Evolutionary conservation across 352 stramenopile genomes (phyloP).

Genomic region (Phytophthora kernoviae): DNA sequence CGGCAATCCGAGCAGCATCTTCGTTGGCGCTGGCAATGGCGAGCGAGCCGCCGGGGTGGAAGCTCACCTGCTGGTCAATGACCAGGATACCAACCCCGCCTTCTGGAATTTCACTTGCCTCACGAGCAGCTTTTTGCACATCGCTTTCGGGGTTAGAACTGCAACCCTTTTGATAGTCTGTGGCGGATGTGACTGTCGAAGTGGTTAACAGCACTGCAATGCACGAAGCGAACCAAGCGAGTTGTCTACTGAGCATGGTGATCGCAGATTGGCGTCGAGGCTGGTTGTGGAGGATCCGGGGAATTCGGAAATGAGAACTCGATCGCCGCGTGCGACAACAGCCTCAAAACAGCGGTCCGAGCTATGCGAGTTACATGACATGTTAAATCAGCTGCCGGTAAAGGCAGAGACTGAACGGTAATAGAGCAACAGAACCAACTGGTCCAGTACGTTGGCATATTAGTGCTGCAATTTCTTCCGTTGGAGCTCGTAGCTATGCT

Average conservation of each 20-base stretch:
- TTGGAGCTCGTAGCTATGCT: too few relatives aligned
- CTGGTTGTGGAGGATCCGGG: background rate
- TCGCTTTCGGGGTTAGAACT: slow-evolving; percentile 10
- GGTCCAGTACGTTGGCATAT: too few relatives aligned
- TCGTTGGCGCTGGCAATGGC: slow-evolving; percentile 89
- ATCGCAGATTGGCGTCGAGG: background rate
- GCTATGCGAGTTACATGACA: too few relatives aligned
- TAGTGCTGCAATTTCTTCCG: too few relatives aligned
- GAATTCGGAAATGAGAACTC: slow-evolving; percentile 16
- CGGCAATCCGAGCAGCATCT: slow-evolving; percentile 88
- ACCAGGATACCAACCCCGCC: slow-evolving; percentile 81
- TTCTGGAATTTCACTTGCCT: slow-evolving; percentile 32
- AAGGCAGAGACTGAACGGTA: too few relatives aligned
- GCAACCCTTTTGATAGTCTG: slow-evolving; percentile 18
- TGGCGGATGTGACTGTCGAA: slow-evolving; percentile 4
- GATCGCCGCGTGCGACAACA: too few relatives aligned
- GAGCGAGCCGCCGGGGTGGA: slow-evolving; percentile 93
- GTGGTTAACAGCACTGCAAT: slow-evolving; percentile 2
- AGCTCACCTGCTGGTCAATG: slow-evolving; percentile 95
- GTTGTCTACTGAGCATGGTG: slow-evolving; percentile 16
- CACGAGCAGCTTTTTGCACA: slow-evolving; percentile 29
- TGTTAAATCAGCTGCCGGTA: too few relatives aligned
- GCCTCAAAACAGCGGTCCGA: too few relatives aligned
- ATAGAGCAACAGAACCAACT: too few relatives aligned
- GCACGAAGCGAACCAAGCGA: slow-evolving; percentile 13